phyloP scores from a whole-genome alignment of 208 protist genomes.

The Acanthamoeba castellanii region DNA sequence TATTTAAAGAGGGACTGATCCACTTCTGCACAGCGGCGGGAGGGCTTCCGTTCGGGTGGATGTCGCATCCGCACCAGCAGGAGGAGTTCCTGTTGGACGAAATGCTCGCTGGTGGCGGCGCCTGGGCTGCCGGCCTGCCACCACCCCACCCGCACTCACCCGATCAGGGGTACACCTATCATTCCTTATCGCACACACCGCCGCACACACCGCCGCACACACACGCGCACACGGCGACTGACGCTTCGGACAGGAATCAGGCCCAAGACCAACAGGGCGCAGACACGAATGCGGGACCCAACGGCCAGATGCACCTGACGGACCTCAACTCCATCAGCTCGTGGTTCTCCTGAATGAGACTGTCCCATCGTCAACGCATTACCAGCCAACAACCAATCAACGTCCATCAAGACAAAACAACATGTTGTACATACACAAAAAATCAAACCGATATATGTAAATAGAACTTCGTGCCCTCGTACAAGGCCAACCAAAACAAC shows the following conservation, averaged over 20 bases:
- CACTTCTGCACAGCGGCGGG: not conserved
- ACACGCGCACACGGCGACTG: not conserved
- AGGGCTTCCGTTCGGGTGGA: too few relatives aligned
- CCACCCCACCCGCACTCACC: too few relatives aligned
- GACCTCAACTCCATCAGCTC: not conserved
- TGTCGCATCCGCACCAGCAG: not conserved
- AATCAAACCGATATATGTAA: too few relatives aligned
- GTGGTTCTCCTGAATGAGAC: not conserved
- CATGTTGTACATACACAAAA: too few relatives aligned
- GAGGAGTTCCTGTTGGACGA: not conserved
- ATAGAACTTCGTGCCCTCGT: constrained; percentile 20
- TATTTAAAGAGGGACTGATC: too few relatives aligned
- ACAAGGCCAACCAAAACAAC: constrained; percentile 14
- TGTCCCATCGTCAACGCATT: not conserved
- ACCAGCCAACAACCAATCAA: too few relatives aligned
- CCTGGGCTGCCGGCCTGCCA: too few relatives aligned
- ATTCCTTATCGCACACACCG: not conserved
- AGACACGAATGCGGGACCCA: not conserved
- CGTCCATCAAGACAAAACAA: too few relatives aligned
- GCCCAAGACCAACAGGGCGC: not conserved
- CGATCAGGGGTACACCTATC: not conserved
- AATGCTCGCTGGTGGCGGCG: not conserved
- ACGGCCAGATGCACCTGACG: not conserved
- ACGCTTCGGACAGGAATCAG: not conserved
- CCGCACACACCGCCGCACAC: too few relatives aligned